Base-by-base conservation (phyloP, 768 basidiomycete genomes). In the Phallus indusiatus region DNA sequence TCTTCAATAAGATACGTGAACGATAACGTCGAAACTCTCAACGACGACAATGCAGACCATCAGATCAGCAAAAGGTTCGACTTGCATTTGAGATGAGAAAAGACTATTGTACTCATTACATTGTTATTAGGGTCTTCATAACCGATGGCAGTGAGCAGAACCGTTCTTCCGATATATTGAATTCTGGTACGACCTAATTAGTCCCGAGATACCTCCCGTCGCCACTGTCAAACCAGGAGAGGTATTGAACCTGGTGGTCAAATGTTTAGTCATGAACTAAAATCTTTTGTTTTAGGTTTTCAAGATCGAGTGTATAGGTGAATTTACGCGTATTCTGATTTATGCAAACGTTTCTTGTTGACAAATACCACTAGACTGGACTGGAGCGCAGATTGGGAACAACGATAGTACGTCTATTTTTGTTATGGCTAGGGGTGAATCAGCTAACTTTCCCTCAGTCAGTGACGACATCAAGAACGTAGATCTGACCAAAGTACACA, bases 341-440 rank as follows among this genome's bases (percentile, higher is more conserved):
- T 34, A 9, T 36, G 36, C 34, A 21, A 53, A 28, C 12, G 54
- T 55, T 18, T 18, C 8, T 2, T 6, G 10, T 11, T 21, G 24
- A 35, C 51, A 10, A 52, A 21, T 14, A 14, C 52, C 33, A 16
- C 18, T 42, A 85, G 85, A 87, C 64, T 89, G 86, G 86, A 89
- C 86, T 16, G 86, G 86, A 17, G 86, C 84, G 0, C 85, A 88
- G 65, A 86, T 88, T 53, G 84, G 85, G 48, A 88, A 86, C 67
- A 88, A 86, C 61, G 84, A 88, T 62, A 76, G 84, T 84, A 59
- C 28, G 79, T 71, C 47, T 21, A 12, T 9, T 55, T 14, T 18
- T 17, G 54, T 28, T 11, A 20, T 10, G 6, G 24, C 53, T 2
- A 18, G 20, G 50, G 50, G 18, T 53, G 52, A 24, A 9, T 47